Base-by-base conservation (phyloP, 176 grass and related monocot species). In the Raddia guianensis region DNA sequence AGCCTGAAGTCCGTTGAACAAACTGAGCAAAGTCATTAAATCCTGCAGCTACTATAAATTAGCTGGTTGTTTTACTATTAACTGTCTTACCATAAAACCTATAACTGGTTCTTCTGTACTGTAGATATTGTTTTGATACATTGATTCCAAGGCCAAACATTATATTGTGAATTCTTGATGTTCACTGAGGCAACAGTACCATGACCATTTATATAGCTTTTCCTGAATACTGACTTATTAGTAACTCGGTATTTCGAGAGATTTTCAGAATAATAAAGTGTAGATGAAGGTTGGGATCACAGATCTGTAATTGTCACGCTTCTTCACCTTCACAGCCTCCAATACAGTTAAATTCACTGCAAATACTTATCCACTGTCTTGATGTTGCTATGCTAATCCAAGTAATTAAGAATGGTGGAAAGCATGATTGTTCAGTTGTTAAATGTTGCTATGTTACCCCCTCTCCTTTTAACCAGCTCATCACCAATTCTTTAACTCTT, bases 351-450 rank as follows among this genome's bases (percentile, higher is more conserved):
- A 82, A 63, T 70, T 64, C 44, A 10, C 32, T 43, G 59, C 12
- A 44, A 80, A 61, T 60, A 33, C 77, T 62, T 75, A 69, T 67
- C 50, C 19, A 10, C 49, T 9, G 45, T 34, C 51, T 47, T 12
- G 2, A 0, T 79, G 75, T 89, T 70, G 2, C 70, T 53, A 71
- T 57, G 21, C 70, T 84, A 18, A 49, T 56, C 63, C 0, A 0
- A 70, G 3, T 77, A 76, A 13, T 44, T 76, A 77, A 73, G 51
- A 68, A 40, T 13, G 6, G 50, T 73, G 83, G 45, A 63, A 63
- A 59, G 11, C 67, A 86, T 49, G 87, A 76, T 82, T 66, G 68
- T 68, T 86, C 60, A 67, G n/a, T n/a, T n/a, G n/a, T n/a, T n/a
- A n/a, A n/a, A n/a, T n/a, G n/a, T 76, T 81, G 77, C 50, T 52